Percentiles rank a stretch among this genome's conserved stretches.
These are phyloP conservation scores for Pezicula rhizophila DNA, from an alignment of 2,329 filamentous ascomycete genomes.

Conservation along the genomic window DNA sequence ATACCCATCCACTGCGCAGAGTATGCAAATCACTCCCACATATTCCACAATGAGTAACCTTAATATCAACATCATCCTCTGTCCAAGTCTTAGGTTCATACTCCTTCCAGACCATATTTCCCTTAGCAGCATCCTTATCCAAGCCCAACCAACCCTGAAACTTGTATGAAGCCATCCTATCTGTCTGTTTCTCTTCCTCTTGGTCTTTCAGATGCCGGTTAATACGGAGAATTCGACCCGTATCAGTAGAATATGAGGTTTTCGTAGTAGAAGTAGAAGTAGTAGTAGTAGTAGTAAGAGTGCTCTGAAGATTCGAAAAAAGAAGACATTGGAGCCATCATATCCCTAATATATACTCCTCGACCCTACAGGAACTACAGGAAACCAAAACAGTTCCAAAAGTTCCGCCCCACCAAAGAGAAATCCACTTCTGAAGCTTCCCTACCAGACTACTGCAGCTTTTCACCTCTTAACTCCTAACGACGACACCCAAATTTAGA, in stretches of 20 bases:
- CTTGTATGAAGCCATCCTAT: conserved; percentile 24
- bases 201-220: background rate
- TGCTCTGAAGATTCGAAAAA: too few relatives aligned
- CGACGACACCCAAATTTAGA: too few relatives aligned
- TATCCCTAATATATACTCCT: background rate
- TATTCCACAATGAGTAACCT: conserved; percentile 44
- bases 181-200: conserved; percentile 15
- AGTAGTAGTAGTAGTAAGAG: background rate
- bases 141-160: conserved; percentile 33
- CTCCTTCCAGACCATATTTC: conserved; percentile 30
- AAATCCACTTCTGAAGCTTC: background rate
- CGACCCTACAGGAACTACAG: background rate
- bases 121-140: conserved; percentile 25
- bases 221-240: background rate
- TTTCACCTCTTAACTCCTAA: too few relatives aligned
- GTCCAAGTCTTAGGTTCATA: conserved; percentile 43
- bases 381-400: background rate
- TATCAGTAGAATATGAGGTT: background rate
- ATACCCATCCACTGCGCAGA: conserved; percentile 26
- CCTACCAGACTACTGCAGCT: background rate
- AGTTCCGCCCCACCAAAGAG: background rate
- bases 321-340: background rate
- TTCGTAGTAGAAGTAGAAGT: background rate
- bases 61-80: conserved; percentile 45
- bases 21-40: conserved; percentile 35